Evolutionary conservation across 2,329 filamentous ascomycete genomes (phyloP).

Genomic region (Aspergillus sclerotialis): DNA sequence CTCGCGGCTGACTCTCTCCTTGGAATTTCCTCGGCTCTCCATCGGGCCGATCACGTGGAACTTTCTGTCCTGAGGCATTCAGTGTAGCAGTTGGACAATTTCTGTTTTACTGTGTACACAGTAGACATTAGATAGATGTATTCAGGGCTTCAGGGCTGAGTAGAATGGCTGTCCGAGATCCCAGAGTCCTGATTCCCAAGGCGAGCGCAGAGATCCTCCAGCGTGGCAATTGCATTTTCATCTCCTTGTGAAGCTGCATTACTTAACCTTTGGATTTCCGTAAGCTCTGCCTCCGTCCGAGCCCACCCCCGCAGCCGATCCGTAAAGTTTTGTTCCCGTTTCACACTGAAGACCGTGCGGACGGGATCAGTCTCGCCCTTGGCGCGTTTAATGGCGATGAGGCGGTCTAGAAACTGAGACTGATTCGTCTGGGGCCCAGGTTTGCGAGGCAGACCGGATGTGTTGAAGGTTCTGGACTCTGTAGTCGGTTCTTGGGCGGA

Average conservation of each 20-base stretch:
- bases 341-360: constrained; percentile 49
- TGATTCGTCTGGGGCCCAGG: constrained; percentile 34
- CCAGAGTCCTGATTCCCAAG: constrained; percentile 12
- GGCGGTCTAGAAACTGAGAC: constrained; percentile 54
- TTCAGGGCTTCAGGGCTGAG: too few species aligned
- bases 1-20: too few species aligned
- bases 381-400: constrained; percentile 58
- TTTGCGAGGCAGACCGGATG: constrained; percentile 16
- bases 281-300: constrained; percentile 30
- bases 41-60: too few species aligned
- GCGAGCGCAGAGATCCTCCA: constrained; percentile 31
- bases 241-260: constrained; percentile 31
- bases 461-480: background rate
- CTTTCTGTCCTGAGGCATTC: too few species aligned
- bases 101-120: too few species aligned
- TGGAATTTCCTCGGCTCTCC: too few species aligned
- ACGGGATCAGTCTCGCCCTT: constrained; percentile 61
- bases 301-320: constrained; percentile 30
- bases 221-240: constrained; percentile 22
- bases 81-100: too few species aligned
- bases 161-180: background rate
- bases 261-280: constrained; percentile 30
- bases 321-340: constrained; percentile 24
- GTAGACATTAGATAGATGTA: background rate
- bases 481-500: constrained; percentile 18